Evolutionary conservation across 2,329 filamentous ascomycete species (phyloP).

Genomic region (Podosphaera aphanis): DNA sequence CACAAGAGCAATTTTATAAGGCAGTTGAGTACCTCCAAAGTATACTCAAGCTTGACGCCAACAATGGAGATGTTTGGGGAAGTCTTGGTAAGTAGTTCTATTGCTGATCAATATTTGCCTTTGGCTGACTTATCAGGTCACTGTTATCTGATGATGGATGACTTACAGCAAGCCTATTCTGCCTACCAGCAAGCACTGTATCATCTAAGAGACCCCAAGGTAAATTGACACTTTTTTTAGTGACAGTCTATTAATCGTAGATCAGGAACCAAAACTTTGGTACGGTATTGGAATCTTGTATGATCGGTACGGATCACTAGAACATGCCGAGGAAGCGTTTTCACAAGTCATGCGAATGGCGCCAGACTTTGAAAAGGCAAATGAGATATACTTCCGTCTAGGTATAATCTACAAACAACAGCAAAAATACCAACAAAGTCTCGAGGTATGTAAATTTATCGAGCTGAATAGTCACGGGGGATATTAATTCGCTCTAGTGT

Average conservation of each 20-base stretch:
- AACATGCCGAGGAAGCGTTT: slow-evolving; percentile 94
- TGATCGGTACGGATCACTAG: slow-evolving; percentile 82
- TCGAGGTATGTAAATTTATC: slow-evolving; percentile 42
- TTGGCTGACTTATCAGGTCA: slow-evolving; percentile 37
- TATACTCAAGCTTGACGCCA: slow-evolving; percentile 70
- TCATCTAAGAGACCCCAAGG: slow-evolving; percentile 81
- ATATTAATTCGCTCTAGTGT: slow-evolving; percentile 33
- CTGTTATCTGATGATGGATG: slow-evolving; percentile 97
- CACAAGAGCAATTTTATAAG: slow-evolving; percentile 79
- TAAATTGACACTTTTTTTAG: slow-evolving; percentile 16
- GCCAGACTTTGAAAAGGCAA: slow-evolving; percentile 91
- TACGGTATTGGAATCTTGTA: slow-evolving; percentile 97
- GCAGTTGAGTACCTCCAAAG: slow-evolving; percentile 82
- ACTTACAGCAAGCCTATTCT: slow-evolving; percentile 85
- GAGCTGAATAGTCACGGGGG: neutral
- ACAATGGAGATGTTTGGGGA: slow-evolving; percentile 90
- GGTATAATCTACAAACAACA: slow-evolving; percentile 99
- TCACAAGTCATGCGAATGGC: slow-evolving; percentile 98
- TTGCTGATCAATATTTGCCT: neutral
- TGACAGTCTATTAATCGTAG: slow-evolving; percentile 3
- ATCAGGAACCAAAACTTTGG: slow-evolving; percentile 84
- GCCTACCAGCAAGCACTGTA: slow-evolving; percentile 91
- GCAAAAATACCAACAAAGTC: slow-evolving; percentile 72
- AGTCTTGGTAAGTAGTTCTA: slow-evolving; percentile 45
- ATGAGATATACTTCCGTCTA: slow-evolving; percentile 93